phyloP scores from a whole-genome alignment of 192 early-diverging fungal genomes.

The Cladochytrium replicatum region DNA sequence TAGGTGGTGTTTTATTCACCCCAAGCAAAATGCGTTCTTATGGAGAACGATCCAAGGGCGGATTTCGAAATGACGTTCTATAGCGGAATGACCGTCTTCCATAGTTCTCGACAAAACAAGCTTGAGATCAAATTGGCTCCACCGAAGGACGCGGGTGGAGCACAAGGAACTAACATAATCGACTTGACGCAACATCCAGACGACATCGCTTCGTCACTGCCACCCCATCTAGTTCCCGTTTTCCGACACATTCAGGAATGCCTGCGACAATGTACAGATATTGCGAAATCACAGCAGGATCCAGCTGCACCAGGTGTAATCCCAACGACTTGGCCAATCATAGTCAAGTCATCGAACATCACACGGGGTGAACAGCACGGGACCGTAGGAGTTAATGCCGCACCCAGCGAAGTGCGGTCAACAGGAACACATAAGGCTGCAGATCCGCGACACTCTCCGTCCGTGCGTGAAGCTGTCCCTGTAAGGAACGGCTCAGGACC shows the following conservation, averaged over 20 bases:
- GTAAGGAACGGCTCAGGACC: too few species aligned
- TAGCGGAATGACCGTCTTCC: constrained; percentile 46
- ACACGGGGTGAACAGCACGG: background rate
- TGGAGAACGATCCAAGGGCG: constrained; percentile 54
- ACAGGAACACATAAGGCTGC: too few species aligned
- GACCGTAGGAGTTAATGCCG: background rate
- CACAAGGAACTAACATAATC: background rate
- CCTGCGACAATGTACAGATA: constrained; percentile 35
- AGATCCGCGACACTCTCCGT: too few species aligned
- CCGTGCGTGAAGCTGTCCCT: background rate
- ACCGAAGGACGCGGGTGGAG: background rate
- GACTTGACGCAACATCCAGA: background rate
- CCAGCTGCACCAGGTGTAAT: too few species aligned
- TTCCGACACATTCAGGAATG: constrained; percentile 43
- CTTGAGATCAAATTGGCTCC: constrained; percentile 38
- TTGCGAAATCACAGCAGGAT: constrained; percentile 22
- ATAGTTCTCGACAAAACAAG: constrained; percentile 14
- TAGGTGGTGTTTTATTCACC: constrained; percentile 56
- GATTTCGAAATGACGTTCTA: constrained; percentile 57
- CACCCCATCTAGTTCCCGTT: constrained; percentile 15
- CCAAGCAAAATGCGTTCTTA: constrained; percentile 57
- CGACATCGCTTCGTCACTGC: constrained; percentile 8
- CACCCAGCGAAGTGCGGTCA: too few species aligned
- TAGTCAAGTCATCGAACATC: constrained; percentile 32
- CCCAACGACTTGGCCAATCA: constrained; percentile 25